Base-by-base conservation (phyloP, 345 rosid species). In the Kernera saxatilis region DNA sequence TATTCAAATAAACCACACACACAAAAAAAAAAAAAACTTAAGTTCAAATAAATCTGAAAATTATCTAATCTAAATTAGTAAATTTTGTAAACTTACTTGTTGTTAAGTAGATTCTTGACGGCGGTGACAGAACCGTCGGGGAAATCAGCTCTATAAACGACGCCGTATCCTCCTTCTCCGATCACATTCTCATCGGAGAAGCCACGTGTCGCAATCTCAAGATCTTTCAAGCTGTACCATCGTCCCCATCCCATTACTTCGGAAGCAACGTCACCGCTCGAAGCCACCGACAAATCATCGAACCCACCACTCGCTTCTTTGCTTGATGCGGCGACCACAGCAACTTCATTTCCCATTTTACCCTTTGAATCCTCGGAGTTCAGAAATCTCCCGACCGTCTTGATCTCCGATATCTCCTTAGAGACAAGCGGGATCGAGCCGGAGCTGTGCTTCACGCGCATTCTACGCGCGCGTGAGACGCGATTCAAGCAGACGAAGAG, bases 81-180 rank as follows among this genome's bases (percentile, higher is more conserved):
- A 43, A 21, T 7, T 59, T 11, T 2, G 0, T 32, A 57, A 30
- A 72, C 96, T 37, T 79, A 94, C 99, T 89, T 94, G 76, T 94
- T 91, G 29, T 89, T 91, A 14, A 89, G 95, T 26, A 94, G 87
- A 77, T 88, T 84, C 79, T 94, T 94, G 50, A 94, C 96, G 27
- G 99, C 99, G 15, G 87, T 96, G 1, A 89, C 84, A 2, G 96
- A 88, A 23, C 89, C 92, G 27, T 91, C 97, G 3, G 62, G 56
- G 76, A 94, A 77, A 10, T 85, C 82, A 19, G 96, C 99, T 71
- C 86, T 79, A 57, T 76, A 93, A 36, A 93, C 99, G 72, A 93
- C 41, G 2, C 99, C 99, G 57, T 93, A 93, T 0, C 99, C 99
- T 15, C 99, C 99, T 81, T 91, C 99, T 3, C 99, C 99, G 79